Percentiles rank a stretch among this genome's conserved stretches.
Evolutionary conservation across 2,329 filamentous ascomycete genomes (phyloP).

Genomic region (Amauroascus niger): DNA sequence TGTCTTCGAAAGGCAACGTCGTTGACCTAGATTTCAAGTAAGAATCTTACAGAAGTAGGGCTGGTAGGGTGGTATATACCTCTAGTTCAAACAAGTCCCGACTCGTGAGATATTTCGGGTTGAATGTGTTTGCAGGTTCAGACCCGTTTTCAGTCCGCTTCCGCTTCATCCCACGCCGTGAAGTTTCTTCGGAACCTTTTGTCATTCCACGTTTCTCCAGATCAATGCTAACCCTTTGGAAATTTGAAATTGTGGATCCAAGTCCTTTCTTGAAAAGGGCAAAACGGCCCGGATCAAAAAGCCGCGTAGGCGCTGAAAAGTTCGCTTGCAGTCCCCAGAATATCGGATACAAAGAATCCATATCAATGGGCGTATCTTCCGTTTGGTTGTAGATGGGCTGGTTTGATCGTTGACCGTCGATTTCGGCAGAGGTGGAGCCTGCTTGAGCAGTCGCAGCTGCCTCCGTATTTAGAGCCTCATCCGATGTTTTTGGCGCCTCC

Average conservation of each 20-base stretch:
- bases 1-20: slow-evolving; percentile 91
- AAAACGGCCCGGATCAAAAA: slow-evolving; percentile 66
- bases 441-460: slow-evolving; percentile 16
- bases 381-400: not conserved
- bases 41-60: not conserved
- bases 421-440: slow-evolving; percentile 7
- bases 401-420: slow-evolving; percentile 14
- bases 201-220: slow-evolving; percentile 54
- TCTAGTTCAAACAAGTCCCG: slow-evolving; percentile 92
- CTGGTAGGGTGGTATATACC: slow-evolving; percentile 40
- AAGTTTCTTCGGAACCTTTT: slow-evolving; percentile 52
- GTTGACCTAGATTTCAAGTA: slow-evolving; percentile 54
- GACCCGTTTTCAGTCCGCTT: slow-evolving; percentile 55
- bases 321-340: slow-evolving; percentile 91
- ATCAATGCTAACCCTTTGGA: slow-evolving; percentile 60
- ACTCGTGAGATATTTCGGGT: slow-evolving; percentile 98
- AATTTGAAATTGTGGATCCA: slow-evolving; percentile 58
- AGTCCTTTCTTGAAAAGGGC: slow-evolving; percentile 53
- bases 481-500: slow-evolving; percentile 23
- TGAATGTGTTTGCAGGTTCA: slow-evolving; percentile 66
- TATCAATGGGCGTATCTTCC: slow-evolving; percentile 45
- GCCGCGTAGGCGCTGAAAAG: slow-evolving; percentile 78
- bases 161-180: slow-evolving; percentile 56
- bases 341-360: slow-evolving; percentile 69
- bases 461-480: slow-evolving; percentile 8